Base-by-base conservation (phyloP, 805 yeast genomes). In the Schwanniomyces occidentalis region DNA sequence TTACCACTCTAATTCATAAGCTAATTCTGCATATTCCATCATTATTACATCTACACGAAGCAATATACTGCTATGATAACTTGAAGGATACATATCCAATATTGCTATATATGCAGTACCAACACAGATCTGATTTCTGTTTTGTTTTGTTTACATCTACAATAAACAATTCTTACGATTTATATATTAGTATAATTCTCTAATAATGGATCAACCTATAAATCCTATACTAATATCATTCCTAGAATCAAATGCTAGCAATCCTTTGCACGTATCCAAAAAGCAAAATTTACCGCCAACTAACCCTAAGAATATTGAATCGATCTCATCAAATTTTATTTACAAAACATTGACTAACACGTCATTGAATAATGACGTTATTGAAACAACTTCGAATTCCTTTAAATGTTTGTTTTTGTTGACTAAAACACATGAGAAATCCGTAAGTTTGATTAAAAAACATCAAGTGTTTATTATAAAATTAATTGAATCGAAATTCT, bases 391-490 rank as follows among this genome's bases (percentile, higher is more conserved):
- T 8, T 38, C 44, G 9, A 36, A 48, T n/a, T 40, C 44, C 13
- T 51, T 54, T 38, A 45, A 36, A 31, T 44, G 54, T 27, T 36
- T 49, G 16, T 48, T 52, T 24, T 30, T 42, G 5, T 27, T 45
- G 10, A 38, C 39, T 15, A 34, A 30, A 24, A 31, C 18, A 4
- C 25, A 35, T 18, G 30, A 36, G 16, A 38, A 32, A 14, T 16
- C 36, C 2, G 19, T 43, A 7, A 34, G 25, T n/a, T 32, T 42
- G 9, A 33, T 57, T 12, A 52, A 52, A 28, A 50, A 46, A 19
- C 64, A 62, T 35, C 64, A 62, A 28, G 36, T 48, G 2, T 56
- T 52, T 33, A 41, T 59, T 5, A 48, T 62, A 10, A 46, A 48
- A 27, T 34, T 58, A 26, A 42, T 58, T 9, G 53, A 49, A 12